Evolutionary conservation across 2,329 filamentous ascomycete species (phyloP), one percentile per base, ranked within the genome.

Genomic region (Colletotrichum kahawae): DNA sequence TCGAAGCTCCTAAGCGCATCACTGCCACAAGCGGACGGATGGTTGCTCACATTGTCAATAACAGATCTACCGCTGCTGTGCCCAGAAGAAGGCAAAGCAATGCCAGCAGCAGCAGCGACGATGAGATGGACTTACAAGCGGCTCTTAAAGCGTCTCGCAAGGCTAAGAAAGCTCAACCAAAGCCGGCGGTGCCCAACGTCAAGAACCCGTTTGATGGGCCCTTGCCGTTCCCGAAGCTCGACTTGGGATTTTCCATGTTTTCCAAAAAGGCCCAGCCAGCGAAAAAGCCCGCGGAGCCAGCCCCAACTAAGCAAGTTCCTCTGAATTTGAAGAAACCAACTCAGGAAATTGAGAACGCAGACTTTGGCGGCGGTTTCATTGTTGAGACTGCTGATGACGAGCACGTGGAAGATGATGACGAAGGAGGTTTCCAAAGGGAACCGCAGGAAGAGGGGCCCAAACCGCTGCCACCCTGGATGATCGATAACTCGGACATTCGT

Each of bases 181-280:
- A 83, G 56, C 82, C 83, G 3, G 80, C 85, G 4, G 80, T 84
- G n/a, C 82, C 88, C 12, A 92, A 91, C 65, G 87, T 89, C 43
- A 91, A 90, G 77, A 91, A 92, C 78, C 88, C 91, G 0, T 92
- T 98, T 80, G 91, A 91, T 77, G 96, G 96, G 0, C 95, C 96
- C 0, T 84, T 99, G 7, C 97, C 97, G 0, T 99, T 99, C 80
- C 95, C 98, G 79, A 96, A 95, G 80, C 88, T 98, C 2, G 92
- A 94, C 59, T 92, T 90, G 88, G 92, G 91, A 67, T 93, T 91
- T 4, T 90, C 88, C 2, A 86, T 92, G 3, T 92, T 92, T 75
- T 84, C 84, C 7, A 88, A 87, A 77, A 87, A 86, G 70, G 75
- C 78, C 8, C 76, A 57, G 24, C n/a, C 68, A 12, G 33, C 43